Evolutionary conservation across 1,284 basidiomycete genomes (phyloP), one percentile per base, ranked within the genome.

Genomic region (Leccinum olivaceoglutinosum): DNA sequence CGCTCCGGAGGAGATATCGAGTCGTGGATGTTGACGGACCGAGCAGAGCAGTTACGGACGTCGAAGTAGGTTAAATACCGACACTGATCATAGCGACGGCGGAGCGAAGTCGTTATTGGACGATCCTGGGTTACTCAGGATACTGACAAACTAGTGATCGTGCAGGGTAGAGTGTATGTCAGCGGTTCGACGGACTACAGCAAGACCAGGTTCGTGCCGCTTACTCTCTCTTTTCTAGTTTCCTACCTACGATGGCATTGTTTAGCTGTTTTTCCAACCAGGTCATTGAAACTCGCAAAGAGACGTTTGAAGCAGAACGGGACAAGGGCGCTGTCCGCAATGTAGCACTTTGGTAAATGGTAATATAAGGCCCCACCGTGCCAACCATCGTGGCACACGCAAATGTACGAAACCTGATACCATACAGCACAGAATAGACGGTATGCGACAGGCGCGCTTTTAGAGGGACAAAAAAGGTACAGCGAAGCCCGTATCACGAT

Each of bases 121-220:
- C 21, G 21, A 25, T 25, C 21, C 21, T 59, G 83, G 84, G 0
- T 74, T 80, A 18, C 66, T 77, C 58, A 81, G 78, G 2, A 84
- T 84, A 38, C 62, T 85, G 81, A 84, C 61, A 84, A 81, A 68
- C 69, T 82, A 61, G 77, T 82, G 9, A 74, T 78, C 14, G 77
- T 76, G 62, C 72, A 77, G 29, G 78, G 81, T n/a, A 70, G 71
- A 16, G 62, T 80, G 51, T 84, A 84, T 59, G 74, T 85, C 12
- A 79, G 77, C 39, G 80, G 79, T 7, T 76, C 75, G 29, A 74
- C 68, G 16, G 71, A 74, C 10, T 81, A 80, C 59, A 74, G 77
- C 5, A 73, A 74, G 65, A 70, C 68, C 6, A 80, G 80, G 80
- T 79, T 58, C 44, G 76, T 65, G 7, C 21, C 25, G 18, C 9